Conservation (phyloP, 2,329 filamentous ascomycete genomes). For the Zymoseptoria crescenta region DNA sequence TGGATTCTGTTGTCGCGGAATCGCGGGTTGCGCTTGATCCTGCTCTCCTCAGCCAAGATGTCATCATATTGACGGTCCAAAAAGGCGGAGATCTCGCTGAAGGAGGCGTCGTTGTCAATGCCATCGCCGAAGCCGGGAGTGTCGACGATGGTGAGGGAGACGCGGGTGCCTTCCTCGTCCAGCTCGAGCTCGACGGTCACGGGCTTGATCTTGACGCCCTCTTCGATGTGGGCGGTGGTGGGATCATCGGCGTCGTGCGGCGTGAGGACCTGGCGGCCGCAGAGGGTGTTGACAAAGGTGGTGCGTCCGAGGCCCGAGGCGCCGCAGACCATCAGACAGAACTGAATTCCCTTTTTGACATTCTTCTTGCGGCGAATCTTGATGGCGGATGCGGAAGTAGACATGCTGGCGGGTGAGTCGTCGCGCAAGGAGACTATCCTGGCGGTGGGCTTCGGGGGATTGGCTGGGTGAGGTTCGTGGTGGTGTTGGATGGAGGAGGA, state of each 20-base stretch:
- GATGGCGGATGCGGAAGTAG: constrained; percentile 42
- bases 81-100: constrained; percentile 95
- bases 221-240: constrained; percentile 79
- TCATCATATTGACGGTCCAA: constrained; percentile 99
- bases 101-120: constrained; percentile 94
- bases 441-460: constrained; percentile 7
- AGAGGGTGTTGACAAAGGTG: constrained; percentile 99
- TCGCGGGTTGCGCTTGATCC: constrained; percentile 99
- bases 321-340: constrained; percentile 99
- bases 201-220: constrained; percentile 97
- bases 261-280: constrained; percentile 82
- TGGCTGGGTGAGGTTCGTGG: not conserved
- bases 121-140: constrained; percentile 97
- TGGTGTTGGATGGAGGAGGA: not conserved
- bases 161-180: constrained; percentile 96
- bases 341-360: constrained; percentile 99
- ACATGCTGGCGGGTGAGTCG: constrained; percentile 23
- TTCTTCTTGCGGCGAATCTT: constrained; percentile 99
- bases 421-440: constrained; percentile 20
- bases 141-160: constrained; percentile 96
- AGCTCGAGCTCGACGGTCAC: constrained; percentile 94
- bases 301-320: constrained; percentile 97
- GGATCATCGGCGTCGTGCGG: constrained; percentile 93
- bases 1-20: constrained; percentile 99
- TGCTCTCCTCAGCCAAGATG: constrained; percentile 96